Base-by-base conservation (phyloP, 2,329 filamentous ascomycete species). In the Cercospora canescens region DNA sequence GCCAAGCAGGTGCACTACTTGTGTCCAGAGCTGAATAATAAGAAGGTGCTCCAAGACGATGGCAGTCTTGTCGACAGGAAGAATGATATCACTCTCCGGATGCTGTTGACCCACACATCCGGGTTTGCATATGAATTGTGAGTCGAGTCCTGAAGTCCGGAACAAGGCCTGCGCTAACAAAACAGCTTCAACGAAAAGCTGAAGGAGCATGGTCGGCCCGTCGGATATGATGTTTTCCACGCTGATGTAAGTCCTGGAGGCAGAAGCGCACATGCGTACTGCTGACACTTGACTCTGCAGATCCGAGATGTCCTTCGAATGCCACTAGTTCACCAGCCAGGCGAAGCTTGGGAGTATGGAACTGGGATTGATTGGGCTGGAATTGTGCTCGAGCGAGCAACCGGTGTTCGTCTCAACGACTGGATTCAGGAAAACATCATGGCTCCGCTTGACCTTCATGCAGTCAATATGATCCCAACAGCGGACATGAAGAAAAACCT, bases 281-380 rank as follows among this genome's bases (percentile, higher is more conserved):
- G 30, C 62, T 57, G 57, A 67, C 24, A 52, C 24, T 14, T 18
- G 7, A 28, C 5, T 24, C 21, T 50, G 45, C 45, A 60, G 55
- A 63, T 69, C 48, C 64, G 64, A 34, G 87, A 87, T 26, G 78
- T 89, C 50, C 71, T 82, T 37, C 73, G 77, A 12, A 75, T 77
- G 64, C 86, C 88, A 0, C 75, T 91, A 16, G 74, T 90, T 1
- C 87, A 88, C 69, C 87, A 91, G 69, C 89, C 89, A 0, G 88
- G 88, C 0, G 82, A 84, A 26, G 79, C 79, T 3, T 91, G 87
- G 85, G 82, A 86, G 30, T 90, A 90, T 50, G 71, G 74, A 66
- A 78, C 80, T 62, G 80, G 79, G 68, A 79, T 83, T 60, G 83
- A 85, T 73, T 84, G 81, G 81, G 82, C 82, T 1, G 83, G 83